These are phyloP conservation scores for Bolboschoenoplectus hybrid DNA, from an alignment of 202 grass and related monocot genomes.

Conservation along the genomic window DNA sequence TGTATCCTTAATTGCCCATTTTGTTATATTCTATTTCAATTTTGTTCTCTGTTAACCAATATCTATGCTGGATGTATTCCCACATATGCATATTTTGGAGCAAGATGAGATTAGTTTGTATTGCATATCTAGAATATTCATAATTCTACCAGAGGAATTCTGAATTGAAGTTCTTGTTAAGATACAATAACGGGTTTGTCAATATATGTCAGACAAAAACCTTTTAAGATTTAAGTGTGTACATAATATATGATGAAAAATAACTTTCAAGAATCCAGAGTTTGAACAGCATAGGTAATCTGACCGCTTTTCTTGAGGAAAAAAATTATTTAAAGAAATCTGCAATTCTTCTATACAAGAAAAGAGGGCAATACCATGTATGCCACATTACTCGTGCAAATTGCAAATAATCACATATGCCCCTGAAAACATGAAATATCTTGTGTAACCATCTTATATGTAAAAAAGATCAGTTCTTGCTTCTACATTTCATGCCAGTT, in stretches of 20 bases:
- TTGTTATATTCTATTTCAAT: neutral
- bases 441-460: neutral
- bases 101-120: no score
- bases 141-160: neutral
- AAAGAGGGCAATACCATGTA: neutral
- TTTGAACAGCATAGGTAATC: neutral
- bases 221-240: neutral
- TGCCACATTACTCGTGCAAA: neutral
- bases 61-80: no score
- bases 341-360: neutral
- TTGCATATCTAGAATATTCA: neutral
- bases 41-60: neutral
- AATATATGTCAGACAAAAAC: neutral
- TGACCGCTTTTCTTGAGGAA: neutral
- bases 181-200: neutral
- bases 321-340: neutral
- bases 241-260: neutral
- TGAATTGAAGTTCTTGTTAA: neutral
- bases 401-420: neutral
- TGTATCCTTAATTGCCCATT: neutral
- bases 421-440: neutral
- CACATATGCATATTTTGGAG: no score
- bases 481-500: neutral
- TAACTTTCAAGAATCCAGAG: neutral
- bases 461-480: neutral